Conservation (phyloP, 768 basidiomycete genomes). For the Phaeotremella fagi region DNA sequence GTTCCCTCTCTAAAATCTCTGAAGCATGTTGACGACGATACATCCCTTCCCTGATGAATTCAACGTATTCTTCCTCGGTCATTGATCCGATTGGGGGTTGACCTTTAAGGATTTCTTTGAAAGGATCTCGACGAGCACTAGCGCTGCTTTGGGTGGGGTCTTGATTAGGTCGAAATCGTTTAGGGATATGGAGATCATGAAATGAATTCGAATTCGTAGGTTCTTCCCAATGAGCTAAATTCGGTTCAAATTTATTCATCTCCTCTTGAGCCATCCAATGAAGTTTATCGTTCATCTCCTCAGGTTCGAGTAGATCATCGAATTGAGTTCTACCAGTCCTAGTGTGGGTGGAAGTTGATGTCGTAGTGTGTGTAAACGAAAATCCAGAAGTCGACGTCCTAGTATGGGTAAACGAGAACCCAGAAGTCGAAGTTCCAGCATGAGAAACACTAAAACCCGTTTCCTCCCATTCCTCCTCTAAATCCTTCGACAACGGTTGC, state of each 20-base stretch:
- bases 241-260: background rate
- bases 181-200: constrained; percentile 62
- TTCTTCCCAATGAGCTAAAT: background rate
- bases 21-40: constrained; percentile 55
- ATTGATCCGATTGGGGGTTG: constrained; percentile 53
- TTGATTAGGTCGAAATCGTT: constrained; percentile 58
- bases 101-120: constrained; percentile 53
- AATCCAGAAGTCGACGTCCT: constrained; percentile 54
- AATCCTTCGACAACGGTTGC: constrained; percentile 15
- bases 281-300: constrained; percentile 20
- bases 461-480: constrained; percentile 3
- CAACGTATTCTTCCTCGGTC: constrained; percentile 82
- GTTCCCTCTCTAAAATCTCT: constrained; percentile 34
- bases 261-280: constrained; percentile 19
- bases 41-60: constrained; percentile 82
- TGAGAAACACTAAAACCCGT: constrained; percentile 55
- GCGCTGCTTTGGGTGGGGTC: constrained; percentile 2
- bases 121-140: constrained; percentile 22
- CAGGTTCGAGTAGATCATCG: constrained; percentile 5
- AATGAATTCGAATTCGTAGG: constrained; percentile 1
- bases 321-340: constrained; percentile 6
- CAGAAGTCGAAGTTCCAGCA: constrained; percentile 51
- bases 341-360: background rate
- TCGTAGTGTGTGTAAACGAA: too few relatives aligned
- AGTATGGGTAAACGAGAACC: too few relatives aligned